A percentile compares a stretch with the other conserved stretches of the same genome.
These are phyloP conservation scores for Sporopachydermia lactativora DNA, from an alignment of 805 yeast genomes.

Conservation along the genomic window DNA sequence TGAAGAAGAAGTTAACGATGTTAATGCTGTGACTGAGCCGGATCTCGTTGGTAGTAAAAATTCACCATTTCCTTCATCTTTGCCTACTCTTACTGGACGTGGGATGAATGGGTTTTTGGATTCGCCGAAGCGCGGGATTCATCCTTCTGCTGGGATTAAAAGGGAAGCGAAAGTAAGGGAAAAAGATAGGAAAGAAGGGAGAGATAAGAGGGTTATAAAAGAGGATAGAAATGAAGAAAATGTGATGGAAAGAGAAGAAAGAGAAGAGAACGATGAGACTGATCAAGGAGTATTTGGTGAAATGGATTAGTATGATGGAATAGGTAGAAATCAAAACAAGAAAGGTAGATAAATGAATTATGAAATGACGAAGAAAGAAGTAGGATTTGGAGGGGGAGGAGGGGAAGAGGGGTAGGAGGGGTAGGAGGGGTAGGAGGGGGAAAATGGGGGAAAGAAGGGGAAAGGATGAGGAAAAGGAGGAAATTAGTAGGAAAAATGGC, in stretches of 20 bases:
- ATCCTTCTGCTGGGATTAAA: slow-evolving; percentile 4
- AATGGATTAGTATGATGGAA: slow-evolving; percentile 17
- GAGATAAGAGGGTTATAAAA: slow-evolving; percentile 3
- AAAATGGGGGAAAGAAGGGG: too few species aligned
- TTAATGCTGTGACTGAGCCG: slow-evolving; percentile 16
- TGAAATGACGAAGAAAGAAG: too few species aligned
- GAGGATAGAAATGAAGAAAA: slow-evolving; percentile 14
- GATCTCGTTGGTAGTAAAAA: slow-evolving; percentile 13
- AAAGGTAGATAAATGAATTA: too few species aligned
- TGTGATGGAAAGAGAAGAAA: slow-evolving; percentile 2
- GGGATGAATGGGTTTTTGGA: slow-evolving; percentile 2
- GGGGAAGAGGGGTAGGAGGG: too few species aligned
- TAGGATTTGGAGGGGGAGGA: too few species aligned
- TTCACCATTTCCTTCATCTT: neutral
- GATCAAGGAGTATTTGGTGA: slow-evolving; percentile 23
- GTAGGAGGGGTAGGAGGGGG: too few species aligned
- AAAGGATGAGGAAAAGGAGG: too few species aligned
- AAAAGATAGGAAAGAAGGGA: slow-evolving; percentile 2
- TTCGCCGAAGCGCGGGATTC: slow-evolving; percentile 4
- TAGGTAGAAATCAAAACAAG: too few species aligned
- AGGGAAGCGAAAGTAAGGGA: slow-evolving; percentile 1
- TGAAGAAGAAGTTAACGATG: slow-evolving; percentile 2
- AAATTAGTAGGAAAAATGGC: too few species aligned
- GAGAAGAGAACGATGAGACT: slow-evolving; percentile 10
- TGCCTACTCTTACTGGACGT: slow-evolving; percentile 10